Base-by-base conservation (phyloP, 345 rosid species). In the Schrenkiella parvula region DNA sequence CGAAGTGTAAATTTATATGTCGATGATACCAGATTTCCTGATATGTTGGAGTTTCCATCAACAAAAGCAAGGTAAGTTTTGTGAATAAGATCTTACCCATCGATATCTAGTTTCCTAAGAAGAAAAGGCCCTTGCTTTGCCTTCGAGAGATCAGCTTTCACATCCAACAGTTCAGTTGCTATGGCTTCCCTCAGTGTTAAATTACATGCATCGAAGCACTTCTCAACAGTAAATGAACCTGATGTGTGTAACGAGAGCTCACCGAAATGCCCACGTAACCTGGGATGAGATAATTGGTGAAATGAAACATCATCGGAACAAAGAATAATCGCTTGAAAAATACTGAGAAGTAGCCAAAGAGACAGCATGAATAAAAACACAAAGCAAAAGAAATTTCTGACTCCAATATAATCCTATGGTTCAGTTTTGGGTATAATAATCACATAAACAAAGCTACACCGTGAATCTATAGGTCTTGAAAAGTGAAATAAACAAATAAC, bases 201-300 rank as follows among this genome's bases (percentile, higher is more conserved):
- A 71, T 86, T 88, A 83, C 95, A 77, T 48, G 85, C 89, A 67
- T 70, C 34, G 43, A 91, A 91, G 80, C 98, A 91, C 78, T 83
- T 93, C 67, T 91, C 96, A 65, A 93, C 85, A 6, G 92, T 87
- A 75, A 89, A 93, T 70, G 95, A 89, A 72, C 98, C 92, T 11
- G 96, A 89, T 1, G 88, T 72, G 39, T 82, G 81, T 79, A 80
- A 70, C 13, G 95, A 78, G 64, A 93, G 88, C 80, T 88, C 92
- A 18, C 93, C 95, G 82, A 89, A 91, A 78, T 86, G 86, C 75
- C 91, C 95, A 48, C 83, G 84, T 64, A 91, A 72, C 91, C 98
- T 90, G 77, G 54, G 53, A 48, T 18, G 12, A 19, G 68, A 59
- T 73, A 61, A 70, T 42, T 4, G 57, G 34, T 50, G 66, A 23